These are phyloP conservation scores for Exophiala calicioides DNA, from an alignment of 2,329 filamentous ascomycete species.

Conservation along the genomic window DNA sequence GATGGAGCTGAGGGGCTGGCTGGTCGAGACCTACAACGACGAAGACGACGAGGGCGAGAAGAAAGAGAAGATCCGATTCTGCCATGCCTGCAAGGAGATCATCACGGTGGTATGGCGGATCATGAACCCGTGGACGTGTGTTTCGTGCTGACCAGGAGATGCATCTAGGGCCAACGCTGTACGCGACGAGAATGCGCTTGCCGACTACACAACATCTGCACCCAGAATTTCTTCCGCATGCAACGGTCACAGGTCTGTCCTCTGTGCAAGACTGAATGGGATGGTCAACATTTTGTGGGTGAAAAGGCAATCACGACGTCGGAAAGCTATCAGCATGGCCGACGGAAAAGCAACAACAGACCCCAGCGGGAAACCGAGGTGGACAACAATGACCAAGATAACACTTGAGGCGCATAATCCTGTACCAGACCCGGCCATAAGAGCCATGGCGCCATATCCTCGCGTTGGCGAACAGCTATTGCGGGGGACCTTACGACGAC, in stretches of 20 bases:
- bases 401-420: conserved; percentile 3
- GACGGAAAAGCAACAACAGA: conserved; percentile 31
- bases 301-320: conserved; percentile 49
- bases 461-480: too few relatives aligned
- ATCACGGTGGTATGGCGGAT: conserved; percentile 64
- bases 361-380: conserved; percentile 2
- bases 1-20: conserved; percentile 81
- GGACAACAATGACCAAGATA: conserved; percentile 13
- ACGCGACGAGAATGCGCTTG: conserved; percentile 65
- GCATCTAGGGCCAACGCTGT: conserved; percentile 72
- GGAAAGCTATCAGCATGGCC: conserved; percentile 33
- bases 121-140: too few relatives aligned
- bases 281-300: conserved; percentile 54
- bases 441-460: neutral
- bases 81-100: conserved; percentile 84
- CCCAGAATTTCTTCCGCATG: conserved; percentile 70
- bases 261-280: conserved; percentile 54
- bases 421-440: neutral
- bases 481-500: too few relatives aligned
- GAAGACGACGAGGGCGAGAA: conserved; percentile 50
- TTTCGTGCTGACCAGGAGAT: conserved; percentile 2
- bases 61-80: conserved; percentile 78
- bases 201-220: conserved; percentile 76
- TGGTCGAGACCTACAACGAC: conserved; percentile 89
- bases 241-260: conserved; percentile 66